Evolutionary conservation across 768 basidiomycete genomes (phyloP).

Genomic region (Podaxis sp.): DNA sequence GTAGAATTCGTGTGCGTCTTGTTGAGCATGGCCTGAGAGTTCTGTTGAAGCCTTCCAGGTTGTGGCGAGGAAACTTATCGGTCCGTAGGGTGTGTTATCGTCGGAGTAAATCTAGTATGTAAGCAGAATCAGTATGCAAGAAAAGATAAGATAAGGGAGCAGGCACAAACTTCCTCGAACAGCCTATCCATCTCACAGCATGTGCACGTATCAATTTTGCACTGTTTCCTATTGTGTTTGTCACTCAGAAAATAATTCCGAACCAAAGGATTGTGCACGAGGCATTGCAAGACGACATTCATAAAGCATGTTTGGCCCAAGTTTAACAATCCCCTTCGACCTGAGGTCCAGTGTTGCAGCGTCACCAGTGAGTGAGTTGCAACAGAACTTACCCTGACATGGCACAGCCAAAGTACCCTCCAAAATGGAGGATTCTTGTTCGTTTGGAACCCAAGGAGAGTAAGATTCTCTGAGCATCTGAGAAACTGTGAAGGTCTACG

Average conservation of each 20-base stretch:
- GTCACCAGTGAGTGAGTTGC: not conserved
- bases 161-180: slow-evolving; percentile 56
- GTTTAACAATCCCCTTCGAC: slow-evolving; percentile 81
- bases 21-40: slow-evolving; percentile 88
- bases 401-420: slow-evolving; percentile 48
- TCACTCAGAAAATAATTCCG: slow-evolving; percentile 89
- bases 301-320: slow-evolving; percentile 94
- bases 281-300: slow-evolving; percentile 85
- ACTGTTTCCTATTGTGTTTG: slow-evolving; percentile 73
- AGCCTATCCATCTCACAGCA: slow-evolving; percentile 93
- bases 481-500: slow-evolving; percentile 22
- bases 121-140: not conserved
- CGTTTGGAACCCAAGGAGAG: slow-evolving; percentile 33
- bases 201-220: slow-evolving; percentile 70
- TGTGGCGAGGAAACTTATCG: slow-evolving; percentile 75
- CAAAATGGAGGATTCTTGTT: slow-evolving; percentile 38
- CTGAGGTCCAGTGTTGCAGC: slow-evolving; percentile 28
- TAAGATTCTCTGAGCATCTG: slow-evolving; percentile 33
- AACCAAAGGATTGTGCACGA: slow-evolving; percentile 86
- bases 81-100: slow-evolving; percentile 65
- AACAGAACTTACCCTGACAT: slow-evolving; percentile 60
- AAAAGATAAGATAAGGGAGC: not conserved
- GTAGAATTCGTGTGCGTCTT: slow-evolving; percentile 90
- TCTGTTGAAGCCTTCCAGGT: slow-evolving; percentile 82
- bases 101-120: slow-evolving; percentile 47